Percentiles rank a stretch among this genome's conserved stretches.
Evolutionary conservation across 192 early-diverging fungal genomes (phyloP).

Genomic region (Coemansia sp.): DNA sequence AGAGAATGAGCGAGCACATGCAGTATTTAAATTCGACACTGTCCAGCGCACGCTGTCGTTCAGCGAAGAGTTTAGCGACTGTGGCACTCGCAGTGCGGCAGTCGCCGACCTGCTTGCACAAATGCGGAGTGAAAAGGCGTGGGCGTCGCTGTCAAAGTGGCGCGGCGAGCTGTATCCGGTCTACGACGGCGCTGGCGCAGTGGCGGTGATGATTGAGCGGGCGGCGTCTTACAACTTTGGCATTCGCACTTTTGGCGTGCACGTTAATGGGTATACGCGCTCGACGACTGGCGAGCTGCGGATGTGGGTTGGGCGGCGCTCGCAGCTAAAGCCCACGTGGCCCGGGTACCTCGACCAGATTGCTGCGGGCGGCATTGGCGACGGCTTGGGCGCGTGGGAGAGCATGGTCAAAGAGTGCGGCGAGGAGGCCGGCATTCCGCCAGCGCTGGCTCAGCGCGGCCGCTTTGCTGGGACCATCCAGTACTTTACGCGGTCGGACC

Average conservation of each 20-base stretch:
- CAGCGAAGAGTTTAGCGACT: not conserved
- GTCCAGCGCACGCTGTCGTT: conserved; percentile 8
- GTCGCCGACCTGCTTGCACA: conserved; percentile 22
- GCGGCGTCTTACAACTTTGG: conserved; percentile 81
- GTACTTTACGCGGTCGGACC: conserved; percentile 66
- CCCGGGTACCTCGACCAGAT: conserved; percentile 81
- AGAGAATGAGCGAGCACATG: not conserved
- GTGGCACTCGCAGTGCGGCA: conserved; percentile 15
- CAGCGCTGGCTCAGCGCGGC: conserved; percentile 59
- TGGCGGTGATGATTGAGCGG: conserved; percentile 76
- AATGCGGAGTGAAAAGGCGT: conserved; percentile 15
- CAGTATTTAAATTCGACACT: conserved; percentile 18
- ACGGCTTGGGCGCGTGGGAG: conserved; percentile 54
- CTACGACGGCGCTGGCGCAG: conserved; percentile 42
- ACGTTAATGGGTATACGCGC: conserved; percentile 79
- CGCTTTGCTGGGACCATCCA: conserved; percentile 65
- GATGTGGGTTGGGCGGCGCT: conserved; percentile 90
- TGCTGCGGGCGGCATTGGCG: conserved; percentile 79
- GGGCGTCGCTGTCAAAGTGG: conserved; percentile 64
- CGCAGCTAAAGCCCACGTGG: conserved; percentile 81
- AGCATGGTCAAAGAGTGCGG: conserved; percentile 84
- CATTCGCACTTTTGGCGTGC: conserved; percentile 83
- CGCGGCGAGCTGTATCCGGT: conserved; percentile 84
- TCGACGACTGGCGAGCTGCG: conserved; percentile 46
- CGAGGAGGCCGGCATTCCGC: conserved; percentile 84